Evolutionary conservation across 139 green algal species (phyloP).

Genomic region (Desmodesmus armatus): DNA sequence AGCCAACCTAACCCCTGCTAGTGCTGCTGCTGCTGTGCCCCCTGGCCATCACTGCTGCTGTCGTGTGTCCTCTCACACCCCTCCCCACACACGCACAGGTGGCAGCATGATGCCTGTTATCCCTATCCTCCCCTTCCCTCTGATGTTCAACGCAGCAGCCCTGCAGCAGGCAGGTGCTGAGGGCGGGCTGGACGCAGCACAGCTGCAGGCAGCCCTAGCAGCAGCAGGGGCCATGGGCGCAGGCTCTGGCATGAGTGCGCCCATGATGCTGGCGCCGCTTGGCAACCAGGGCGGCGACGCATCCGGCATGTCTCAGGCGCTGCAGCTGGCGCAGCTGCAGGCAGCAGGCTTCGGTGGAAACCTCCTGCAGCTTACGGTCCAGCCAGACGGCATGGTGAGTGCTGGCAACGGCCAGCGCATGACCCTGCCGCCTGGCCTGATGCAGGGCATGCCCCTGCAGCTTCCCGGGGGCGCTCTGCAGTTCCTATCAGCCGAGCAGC

Average conservation of each 20-base stretch:
- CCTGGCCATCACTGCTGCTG: background rate
- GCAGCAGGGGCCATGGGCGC: background rate
- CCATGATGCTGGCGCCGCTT: constrained; percentile 19
- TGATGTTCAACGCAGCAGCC: constrained; percentile 24
- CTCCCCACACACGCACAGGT: no score
- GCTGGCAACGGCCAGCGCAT: constrained; percentile 24
- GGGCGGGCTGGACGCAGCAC: background rate
- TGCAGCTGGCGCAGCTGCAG: constrained; percentile 40
- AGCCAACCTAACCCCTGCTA: background rate
- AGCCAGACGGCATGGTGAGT: constrained; percentile 21
- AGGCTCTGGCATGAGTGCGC: constrained; percentile 13
- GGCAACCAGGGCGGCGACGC: background rate
- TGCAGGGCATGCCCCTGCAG: constrained; percentile 30
- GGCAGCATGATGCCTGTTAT: constrained; percentile 41
- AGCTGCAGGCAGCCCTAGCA: constrained; percentile 36
- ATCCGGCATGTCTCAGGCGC: constrained; percentile 17
- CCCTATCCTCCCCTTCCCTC: constrained; percentile 14
- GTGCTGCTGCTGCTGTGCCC: background rate
- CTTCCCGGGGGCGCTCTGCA: constrained; percentile 39
- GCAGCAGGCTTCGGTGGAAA: background rate
- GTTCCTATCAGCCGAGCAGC: constrained; percentile 34
- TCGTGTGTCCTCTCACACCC: no score
- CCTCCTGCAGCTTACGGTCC: constrained; percentile 37
- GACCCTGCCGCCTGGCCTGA: constrained; percentile 17
- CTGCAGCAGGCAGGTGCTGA: constrained; percentile 20